Evolutionary conservation across 2,329 filamentous ascomycete species (phyloP).

Genomic region (Trichoderma koningiopsis): DNA sequence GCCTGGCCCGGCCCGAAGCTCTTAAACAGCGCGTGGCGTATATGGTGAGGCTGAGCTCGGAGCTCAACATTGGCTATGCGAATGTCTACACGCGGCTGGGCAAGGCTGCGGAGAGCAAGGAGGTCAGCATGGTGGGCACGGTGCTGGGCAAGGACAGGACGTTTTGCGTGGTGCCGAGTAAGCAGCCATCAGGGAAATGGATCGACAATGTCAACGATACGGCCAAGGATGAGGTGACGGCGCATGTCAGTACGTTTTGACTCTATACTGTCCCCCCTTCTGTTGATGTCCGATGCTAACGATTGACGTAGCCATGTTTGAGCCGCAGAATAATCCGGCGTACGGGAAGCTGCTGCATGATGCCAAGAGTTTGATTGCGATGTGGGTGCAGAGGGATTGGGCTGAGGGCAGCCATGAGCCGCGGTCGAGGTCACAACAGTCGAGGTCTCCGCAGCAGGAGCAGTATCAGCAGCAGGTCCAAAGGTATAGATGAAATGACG

Average conservation of each 20-base stretch:
- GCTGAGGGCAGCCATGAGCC: constrained; percentile 57
- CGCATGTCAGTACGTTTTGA: constrained; percentile 65
- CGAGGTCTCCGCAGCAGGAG: background rate
- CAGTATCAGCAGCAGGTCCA: constrained; percentile 2
- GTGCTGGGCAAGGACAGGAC: constrained; percentile 74
- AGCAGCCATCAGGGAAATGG: constrained; percentile 60
- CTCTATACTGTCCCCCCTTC: background rate
- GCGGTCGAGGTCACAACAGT: constrained; percentile 26
- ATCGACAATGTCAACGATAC: constrained; percentile 74
- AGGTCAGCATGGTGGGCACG: constrained; percentile 55
- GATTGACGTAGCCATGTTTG: constrained; percentile 65
- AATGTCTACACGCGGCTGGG: constrained; percentile 89
- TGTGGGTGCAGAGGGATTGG: constrained; percentile 68
- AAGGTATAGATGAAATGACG: background rate
- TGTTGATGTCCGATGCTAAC: constrained; percentile 2
- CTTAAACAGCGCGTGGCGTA: constrained; percentile 71
- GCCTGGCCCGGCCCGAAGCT: constrained; percentile 81
- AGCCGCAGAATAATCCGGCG: constrained; percentile 69
- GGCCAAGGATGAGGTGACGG: constrained; percentile 74
- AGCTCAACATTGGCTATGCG: constrained; percentile 73
- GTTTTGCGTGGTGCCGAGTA: constrained; percentile 80
- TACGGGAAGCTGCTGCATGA: constrained; percentile 68
- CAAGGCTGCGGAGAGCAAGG: constrained; percentile 59
- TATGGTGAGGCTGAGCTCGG: constrained; percentile 64
- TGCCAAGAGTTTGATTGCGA: constrained; percentile 64